Evolutionary conservation across 495 filamentous ascomycete species (phyloP), one percentile per base, ranked within the genome.

Genomic region (Aspergillus coremiiformis): DNA sequence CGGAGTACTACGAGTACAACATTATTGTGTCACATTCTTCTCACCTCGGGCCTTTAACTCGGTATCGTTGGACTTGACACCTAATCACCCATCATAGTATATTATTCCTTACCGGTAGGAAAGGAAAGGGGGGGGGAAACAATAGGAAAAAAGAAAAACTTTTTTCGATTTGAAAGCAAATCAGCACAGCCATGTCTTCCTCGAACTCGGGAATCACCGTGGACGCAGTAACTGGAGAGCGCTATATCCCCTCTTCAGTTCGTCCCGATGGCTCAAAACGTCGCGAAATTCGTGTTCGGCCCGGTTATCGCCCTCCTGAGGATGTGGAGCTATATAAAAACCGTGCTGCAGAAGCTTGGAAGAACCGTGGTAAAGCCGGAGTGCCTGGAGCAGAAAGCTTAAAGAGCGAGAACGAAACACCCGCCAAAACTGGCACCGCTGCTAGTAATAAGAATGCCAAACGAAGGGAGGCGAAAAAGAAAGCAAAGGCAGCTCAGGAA

Each of bases 301-400:
- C 92, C 11, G 94, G 94, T 42, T 99, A 97, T 69, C 81, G 81
- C 29, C 94, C 94, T 0, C 92, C 93, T 2, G 94, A 99, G 67
- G 94, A 99, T 68, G 87, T 96, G 51, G 89, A 96, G 62, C 73
- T 95, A 30, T 99, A 97, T 79, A 93, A 87, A 76, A 97, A 95
- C 71, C 83, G 86, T 37, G 87, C 84, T 5, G 91, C 91, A 21
- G 87, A 92, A 57, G 83, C 79, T 33, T 95, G 87, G 76, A 92
- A 89, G 68, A 90, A 76, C 58, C 82, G 90, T 17, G 87, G 84
- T 11, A 85, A 76, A 53, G 82, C 79, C 47, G 85, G 86, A 57
- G 78, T 96, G 4, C 87, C 91, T 8, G 94, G 94, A 10, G 87
- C 90, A 15, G 88, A 87, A 50, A 71, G 73, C 0, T 33, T 71